A percentile compares a stretch with the other conserved stretches of the same genome.
Conservation (phyloP, 495 filamentous ascomycete species). For the Neurospora tetraspora region DNA sequence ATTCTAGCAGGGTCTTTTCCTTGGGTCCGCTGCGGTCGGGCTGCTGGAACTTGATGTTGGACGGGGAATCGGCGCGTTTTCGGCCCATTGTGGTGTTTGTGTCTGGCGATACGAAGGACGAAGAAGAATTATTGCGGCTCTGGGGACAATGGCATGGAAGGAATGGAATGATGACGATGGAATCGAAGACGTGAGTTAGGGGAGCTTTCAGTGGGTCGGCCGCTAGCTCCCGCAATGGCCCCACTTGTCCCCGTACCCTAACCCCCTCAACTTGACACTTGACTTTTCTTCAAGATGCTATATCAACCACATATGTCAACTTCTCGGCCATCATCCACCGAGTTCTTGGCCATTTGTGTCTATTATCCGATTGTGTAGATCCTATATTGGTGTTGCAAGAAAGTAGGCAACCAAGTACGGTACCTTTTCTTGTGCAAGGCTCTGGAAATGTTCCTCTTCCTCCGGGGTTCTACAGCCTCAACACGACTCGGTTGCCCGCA, state of each 20-base stretch:
- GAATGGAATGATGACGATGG: background rate
- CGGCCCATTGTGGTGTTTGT: constrained; percentile 26
- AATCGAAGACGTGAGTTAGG: background rate
- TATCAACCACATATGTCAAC: background rate
- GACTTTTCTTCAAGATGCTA: background rate
- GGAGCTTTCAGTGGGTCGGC: background rate
- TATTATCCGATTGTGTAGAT: no score
- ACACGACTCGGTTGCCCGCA: background rate
- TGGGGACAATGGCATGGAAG: background rate
- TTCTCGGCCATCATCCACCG: background rate
- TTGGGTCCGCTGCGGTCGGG: constrained; percentile 47
- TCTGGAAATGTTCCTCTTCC: background rate
- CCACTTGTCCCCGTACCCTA: background rate
- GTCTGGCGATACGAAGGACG: background rate
- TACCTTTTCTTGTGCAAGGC: background rate
- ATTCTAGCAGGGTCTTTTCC: constrained; percentile 50
- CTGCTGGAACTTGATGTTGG: constrained; percentile 45
- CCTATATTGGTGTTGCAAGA: no score
- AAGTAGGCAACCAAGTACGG: background rate
- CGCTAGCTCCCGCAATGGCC: background rate
- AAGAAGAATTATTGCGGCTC: background rate
- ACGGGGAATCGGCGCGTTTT: constrained; percentile 36
- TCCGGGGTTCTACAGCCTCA: background rate
- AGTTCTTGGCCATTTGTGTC: no score
- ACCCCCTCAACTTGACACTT: no score